phyloP scores from a whole-genome alignment of 1,284 basidiomycete species.

The Ganoderma multipileum region DNA sequence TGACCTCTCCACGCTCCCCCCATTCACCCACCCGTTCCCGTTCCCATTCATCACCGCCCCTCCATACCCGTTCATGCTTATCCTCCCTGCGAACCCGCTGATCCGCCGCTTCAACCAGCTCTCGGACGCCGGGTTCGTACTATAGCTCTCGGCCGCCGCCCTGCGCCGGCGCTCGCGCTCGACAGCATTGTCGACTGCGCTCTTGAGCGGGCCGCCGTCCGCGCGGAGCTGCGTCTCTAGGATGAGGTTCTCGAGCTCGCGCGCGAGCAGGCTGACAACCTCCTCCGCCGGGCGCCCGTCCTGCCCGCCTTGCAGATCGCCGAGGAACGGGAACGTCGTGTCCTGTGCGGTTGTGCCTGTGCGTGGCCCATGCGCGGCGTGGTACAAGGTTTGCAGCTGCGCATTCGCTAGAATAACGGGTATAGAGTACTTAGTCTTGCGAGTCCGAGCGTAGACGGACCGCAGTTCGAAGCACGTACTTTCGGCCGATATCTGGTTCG shows the following conservation, averaged over 20 bases:
- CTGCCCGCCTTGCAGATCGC: slow-evolving; percentile 21
- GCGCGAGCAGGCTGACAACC: slow-evolving; percentile 51
- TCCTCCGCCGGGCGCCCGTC: slow-evolving; percentile 33
- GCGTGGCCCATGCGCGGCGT: slow-evolving; percentile 33
- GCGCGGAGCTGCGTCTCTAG: slow-evolving; percentile 65
- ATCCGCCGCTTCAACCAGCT: background rate
- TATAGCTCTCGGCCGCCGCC: slow-evolving; percentile 8
- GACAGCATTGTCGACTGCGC: slow-evolving; percentile 33
- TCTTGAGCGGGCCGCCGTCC: slow-evolving; percentile 58
- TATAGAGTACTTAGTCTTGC: background rate
- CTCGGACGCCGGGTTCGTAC: background rate
- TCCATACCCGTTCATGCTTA: slow-evolving; percentile 9
- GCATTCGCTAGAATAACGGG: slow-evolving; percentile 16
- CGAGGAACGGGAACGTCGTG: slow-evolving; percentile 29
- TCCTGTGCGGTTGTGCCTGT: slow-evolving; percentile 28
- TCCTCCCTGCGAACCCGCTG: background rate
- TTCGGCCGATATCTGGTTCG: slow-evolving; percentile 53
- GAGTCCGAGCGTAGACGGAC: background rate
- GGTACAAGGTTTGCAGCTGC: slow-evolving; percentile 33
- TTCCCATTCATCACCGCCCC: background rate
- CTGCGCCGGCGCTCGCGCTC: slow-evolving; percentile 21
- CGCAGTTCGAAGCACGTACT: slow-evolving; percentile 41
- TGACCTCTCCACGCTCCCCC: background rate
- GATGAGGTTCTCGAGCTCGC: slow-evolving; percentile 68
- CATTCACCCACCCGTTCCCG: background rate